Base-by-base conservation (phyloP, 371 early-diverging fungal species). In the Gilbertella persicaria region DNA sequence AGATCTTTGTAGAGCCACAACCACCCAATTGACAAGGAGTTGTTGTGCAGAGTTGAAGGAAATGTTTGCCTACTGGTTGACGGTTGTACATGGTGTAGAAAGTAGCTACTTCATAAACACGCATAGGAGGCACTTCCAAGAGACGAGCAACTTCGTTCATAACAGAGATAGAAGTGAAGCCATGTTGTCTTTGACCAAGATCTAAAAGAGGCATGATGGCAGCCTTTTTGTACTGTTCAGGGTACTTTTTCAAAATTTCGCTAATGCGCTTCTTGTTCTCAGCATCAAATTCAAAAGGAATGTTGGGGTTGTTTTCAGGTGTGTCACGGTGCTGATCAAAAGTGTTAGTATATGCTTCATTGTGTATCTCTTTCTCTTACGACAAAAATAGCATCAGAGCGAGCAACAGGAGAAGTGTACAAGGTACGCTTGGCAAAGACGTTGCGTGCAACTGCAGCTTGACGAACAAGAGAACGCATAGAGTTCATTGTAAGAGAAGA, bases 21-120 rank as follows among this genome's bases (percentile, higher is more conserved):
- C 78, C 78, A 62, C 78, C 78, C 50, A 97, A 82, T 73, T 95
- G 87, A 79, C 98, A 98, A 35, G 98, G 98, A 19, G 98, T 95
- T 23, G 98, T 98, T 23, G 97, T 97, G 84, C 98, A 98, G 38
- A 98, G 82, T 75, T 98, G 99, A 60, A 98, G 70, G 68, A 97
- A 95, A 81, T 96, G 93, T 75, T 96, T 97, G 55, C 98, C 99
- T 41, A 97, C 91, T n/a, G 98, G 98, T 49, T 92, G 89, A 93
- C 93, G 85, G 84, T 97, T 97, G 81, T 89, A 98, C 98, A 98
- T 98, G 60, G 98, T 98, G 71, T 98, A 98, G 78, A 98, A 98
- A 29, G 97, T 96, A 24, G 99, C 99, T n/a, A 98, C 99, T 74
- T 98, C 98, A 73, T 97, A 97, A 40, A 98, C 98, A 58, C 99